Evolutionary conservation across 1,284 basidiomycete species (phyloP).

Genomic region (Xerocomus amazonicus): DNA sequence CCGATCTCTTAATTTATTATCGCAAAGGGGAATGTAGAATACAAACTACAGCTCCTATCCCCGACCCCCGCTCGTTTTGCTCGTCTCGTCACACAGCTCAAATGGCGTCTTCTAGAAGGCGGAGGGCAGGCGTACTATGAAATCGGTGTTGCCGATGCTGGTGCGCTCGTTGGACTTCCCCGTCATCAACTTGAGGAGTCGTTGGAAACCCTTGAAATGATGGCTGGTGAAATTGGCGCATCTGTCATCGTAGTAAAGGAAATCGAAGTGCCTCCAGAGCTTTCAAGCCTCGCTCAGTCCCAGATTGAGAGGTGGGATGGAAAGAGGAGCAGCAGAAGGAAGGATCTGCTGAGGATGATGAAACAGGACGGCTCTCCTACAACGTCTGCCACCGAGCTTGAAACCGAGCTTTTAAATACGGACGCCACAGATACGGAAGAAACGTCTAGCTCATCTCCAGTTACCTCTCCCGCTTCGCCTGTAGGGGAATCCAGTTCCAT

Average conservation of each 20-base stretch:
- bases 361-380: slow-evolving; percentile 24
- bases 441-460: slow-evolving; percentile 17
- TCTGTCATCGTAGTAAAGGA: slow-evolving; percentile 86
- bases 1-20: not conserved
- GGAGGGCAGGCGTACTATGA: slow-evolving; percentile 92
- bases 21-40: slow-evolving; percentile 73
- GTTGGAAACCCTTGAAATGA: slow-evolving; percentile 81
- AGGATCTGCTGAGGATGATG: slow-evolving; percentile 14
- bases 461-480: slow-evolving; percentile 1
- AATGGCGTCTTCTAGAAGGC: slow-evolving; percentile 91
- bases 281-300: slow-evolving; percentile 40
- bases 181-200: slow-evolving; percentile 74
- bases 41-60: slow-evolving; percentile 77
- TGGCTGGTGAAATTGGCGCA: slow-evolving; percentile 90
- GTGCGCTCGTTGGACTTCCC: slow-evolving; percentile 78
- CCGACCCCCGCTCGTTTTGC: slow-evolving; percentile 71
- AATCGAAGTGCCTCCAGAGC: slow-evolving; percentile 63
- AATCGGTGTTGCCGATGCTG: slow-evolving; percentile 85
- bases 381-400: slow-evolving; percentile 40
- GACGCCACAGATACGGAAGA: slow-evolving; percentile 39
- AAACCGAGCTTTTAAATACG: slow-evolving; percentile 25
- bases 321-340: slow-evolving; percentile 23
- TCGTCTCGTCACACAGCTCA: slow-evolving; percentile 87
- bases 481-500: not conserved
- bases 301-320: slow-evolving; percentile 30